Base-by-base conservation (phyloP, 352 stramenopile species). In the Phytophthora fragariaefolia region DNA sequence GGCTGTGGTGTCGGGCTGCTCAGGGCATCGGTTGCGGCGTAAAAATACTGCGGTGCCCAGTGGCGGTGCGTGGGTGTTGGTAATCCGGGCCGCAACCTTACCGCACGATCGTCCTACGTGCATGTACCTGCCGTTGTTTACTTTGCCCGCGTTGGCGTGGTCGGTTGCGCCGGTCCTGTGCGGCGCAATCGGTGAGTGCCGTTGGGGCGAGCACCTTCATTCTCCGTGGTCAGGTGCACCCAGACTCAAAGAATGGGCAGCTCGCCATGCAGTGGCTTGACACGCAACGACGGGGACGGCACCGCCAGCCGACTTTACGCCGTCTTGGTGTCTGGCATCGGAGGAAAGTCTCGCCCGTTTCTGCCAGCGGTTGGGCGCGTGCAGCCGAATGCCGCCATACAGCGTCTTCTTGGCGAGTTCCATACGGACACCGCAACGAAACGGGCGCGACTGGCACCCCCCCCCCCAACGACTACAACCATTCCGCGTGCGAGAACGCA, bases 1-100 rank as follows among this genome's bases (percentile, higher is more conserved):
- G 18, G 38, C 58, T 62, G 63, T 59, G 12, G 40, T n/a, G 38
- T 28, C 13, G 49, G 7, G 42, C n/a, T 23, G 50, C 1, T 28
- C 42, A 49, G n/a, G 42, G 42, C 23, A 54, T 55, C 53, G 51
- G 58, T 71, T 71, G 63, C 63, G 63, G 55, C 55, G 43, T 53
- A 47, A 47, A 58, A 34, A 58, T 58, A 47, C 45, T 32, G 47
- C n/a, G n/a, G n/a, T n/a, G n/a, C n/a, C n/a, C n/a, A n/a, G n/a
- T n/a, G n/a, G n/a, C n/a, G n/a, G n/a, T n/a, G n/a, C n/a, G n/a
- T n/a, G n/a, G n/a, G n/a, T n/a, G n/a, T n/a, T n/a, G n/a, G 36
- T 50, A 60, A 42, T 51, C 36, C 32, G 30, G 15, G 40, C 7
- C n/a, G 5, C 22, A 55, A 61, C 58, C 58, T 66, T 66, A 67